These are phyloP conservation scores for Wallacemonas collosoma DNA, from an alignment of 208 protist species.

Conservation along the genomic window DNA sequence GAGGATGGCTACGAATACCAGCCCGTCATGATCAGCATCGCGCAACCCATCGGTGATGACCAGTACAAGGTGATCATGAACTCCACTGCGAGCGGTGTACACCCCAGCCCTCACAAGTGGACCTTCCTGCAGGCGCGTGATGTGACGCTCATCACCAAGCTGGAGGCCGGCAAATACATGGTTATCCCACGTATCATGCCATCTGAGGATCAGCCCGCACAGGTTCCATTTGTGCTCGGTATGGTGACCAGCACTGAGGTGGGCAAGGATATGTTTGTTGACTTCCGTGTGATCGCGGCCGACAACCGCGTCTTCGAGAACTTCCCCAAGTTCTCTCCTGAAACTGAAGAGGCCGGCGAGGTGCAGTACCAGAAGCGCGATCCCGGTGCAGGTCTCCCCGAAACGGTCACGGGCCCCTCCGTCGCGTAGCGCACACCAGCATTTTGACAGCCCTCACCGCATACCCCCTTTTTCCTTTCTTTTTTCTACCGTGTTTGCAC, in stretches of 20 bases:
- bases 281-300: slow-evolving; percentile 57
- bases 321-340: slow-evolving; percentile 81
- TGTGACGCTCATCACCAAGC: slow-evolving; percentile 70
- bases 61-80: slow-evolving; percentile 78
- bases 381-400: slow-evolving; percentile 52
- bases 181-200: slow-evolving; percentile 71
- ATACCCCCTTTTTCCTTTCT: background rate
- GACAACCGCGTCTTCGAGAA: slow-evolving; percentile 81
- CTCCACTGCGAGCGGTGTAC: slow-evolving; percentile 63
- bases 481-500: slow-evolving; percentile 13
- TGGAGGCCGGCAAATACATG: slow-evolving; percentile 70
- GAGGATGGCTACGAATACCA: slow-evolving; percentile 54
- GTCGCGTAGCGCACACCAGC: slow-evolving; percentile 18
- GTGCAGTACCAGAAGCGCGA: slow-evolving; percentile 73
- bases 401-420: slow-evolving; percentile 42
- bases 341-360: slow-evolving; percentile 36
- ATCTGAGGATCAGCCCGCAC: slow-evolving; percentile 24
- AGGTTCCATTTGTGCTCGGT: slow-evolving; percentile 58
- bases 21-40: slow-evolving; percentile 84
- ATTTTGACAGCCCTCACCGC: too few species aligned
- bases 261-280: slow-evolving; percentile 49
- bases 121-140: slow-evolving; percentile 83
- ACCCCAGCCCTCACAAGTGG: slow-evolving; percentile 71
- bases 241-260: slow-evolving; percentile 61
- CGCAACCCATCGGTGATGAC: slow-evolving; percentile 45